phyloP scores from a whole-genome alignment of 257 asterid species.

The Scutellaria barbata region DNA sequence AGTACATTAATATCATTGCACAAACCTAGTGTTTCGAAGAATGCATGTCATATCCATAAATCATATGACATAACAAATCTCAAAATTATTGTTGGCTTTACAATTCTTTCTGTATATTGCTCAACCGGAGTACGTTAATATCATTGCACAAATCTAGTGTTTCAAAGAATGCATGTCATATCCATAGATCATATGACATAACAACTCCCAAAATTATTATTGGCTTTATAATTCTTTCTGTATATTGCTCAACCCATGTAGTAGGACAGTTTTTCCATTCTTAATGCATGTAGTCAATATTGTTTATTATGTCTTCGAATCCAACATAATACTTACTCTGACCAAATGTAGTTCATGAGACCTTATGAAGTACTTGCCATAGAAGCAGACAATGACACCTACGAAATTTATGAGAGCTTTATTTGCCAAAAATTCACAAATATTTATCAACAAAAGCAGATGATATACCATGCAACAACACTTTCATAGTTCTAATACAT shows the following conservation, averaged over 20 bases:
- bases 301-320: neutral
- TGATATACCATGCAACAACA: too few relatives aligned
- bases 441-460: too few relatives aligned
- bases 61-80: neutral
- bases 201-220: neutral
- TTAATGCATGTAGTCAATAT: neutral
- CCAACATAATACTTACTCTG: neutral
- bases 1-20: neutral
- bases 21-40: neutral
- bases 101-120: neutral
- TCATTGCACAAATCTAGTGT: neutral
- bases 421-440: too few relatives aligned
- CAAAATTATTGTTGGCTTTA: neutral
- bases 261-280: neutral
- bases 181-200: neutral
- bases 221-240: neutral
- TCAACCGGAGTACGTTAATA: neutral
- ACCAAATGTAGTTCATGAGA: too few relatives aligned
- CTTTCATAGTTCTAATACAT: too few relatives aligned
- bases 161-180: neutral
- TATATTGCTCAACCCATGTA: neutral
- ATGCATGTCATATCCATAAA: neutral
- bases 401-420: too few relatives aligned
- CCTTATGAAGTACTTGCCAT: too few relatives aligned
- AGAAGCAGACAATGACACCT: too few relatives aligned